These are phyloP conservation scores for Scheffersomyces titani DNA, from an alignment of 1,139 yeast species.

Conservation along the genomic window DNA sequence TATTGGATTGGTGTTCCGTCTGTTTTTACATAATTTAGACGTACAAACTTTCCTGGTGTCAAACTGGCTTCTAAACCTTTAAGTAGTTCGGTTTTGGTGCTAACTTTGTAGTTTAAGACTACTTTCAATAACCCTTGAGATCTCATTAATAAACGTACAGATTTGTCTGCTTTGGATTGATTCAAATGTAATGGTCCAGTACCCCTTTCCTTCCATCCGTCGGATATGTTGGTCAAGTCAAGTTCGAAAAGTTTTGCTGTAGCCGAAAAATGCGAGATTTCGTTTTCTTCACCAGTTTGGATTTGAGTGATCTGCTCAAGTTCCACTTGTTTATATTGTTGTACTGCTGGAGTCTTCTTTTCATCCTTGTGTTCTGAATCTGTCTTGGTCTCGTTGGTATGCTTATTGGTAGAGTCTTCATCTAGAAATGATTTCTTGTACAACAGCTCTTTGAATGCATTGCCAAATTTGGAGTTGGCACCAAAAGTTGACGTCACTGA, in stretches of 20 bases:
- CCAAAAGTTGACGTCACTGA: conserved; percentile 44
- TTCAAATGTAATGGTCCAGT: conserved; percentile 85
- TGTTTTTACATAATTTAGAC: conserved; percentile 55
- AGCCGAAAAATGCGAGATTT: conserved; percentile 64
- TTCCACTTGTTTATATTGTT: conserved; percentile 52
- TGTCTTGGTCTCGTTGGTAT: conserved; percentile 1
- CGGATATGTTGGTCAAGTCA: conserved; percentile 59
- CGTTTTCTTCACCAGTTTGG: conserved; percentile 91
- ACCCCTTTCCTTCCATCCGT: conserved; percentile 97
- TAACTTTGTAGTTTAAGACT: conserved; percentile 72
- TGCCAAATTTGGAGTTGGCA: conserved; percentile 57
- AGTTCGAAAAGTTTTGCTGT: conserved; percentile 81
- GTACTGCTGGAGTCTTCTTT: conserved; percentile 17
- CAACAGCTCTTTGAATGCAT: conserved; percentile 54
- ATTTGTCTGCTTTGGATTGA: conserved; percentile 37
- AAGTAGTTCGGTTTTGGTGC: conserved; percentile 55
- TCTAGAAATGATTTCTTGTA: conserved; percentile 60
- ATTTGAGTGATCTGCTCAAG: conserved; percentile 53
- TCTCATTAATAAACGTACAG: conserved; percentile 78
- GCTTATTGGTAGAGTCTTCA: conserved; percentile 14
- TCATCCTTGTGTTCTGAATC: conserved; percentile 5
- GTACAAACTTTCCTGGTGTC: conserved; percentile 73
- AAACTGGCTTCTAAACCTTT: conserved; percentile 88
- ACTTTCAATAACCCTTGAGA: conserved; percentile 85
- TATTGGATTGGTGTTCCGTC: conserved; percentile 75